Percentiles rank a stretch among this genome's conserved stretches.
phyloP scores from a whole-genome alignment of 2,329 filamentous ascomycete genomes.

The Ceratocystiopsis brevicomis region DNA sequence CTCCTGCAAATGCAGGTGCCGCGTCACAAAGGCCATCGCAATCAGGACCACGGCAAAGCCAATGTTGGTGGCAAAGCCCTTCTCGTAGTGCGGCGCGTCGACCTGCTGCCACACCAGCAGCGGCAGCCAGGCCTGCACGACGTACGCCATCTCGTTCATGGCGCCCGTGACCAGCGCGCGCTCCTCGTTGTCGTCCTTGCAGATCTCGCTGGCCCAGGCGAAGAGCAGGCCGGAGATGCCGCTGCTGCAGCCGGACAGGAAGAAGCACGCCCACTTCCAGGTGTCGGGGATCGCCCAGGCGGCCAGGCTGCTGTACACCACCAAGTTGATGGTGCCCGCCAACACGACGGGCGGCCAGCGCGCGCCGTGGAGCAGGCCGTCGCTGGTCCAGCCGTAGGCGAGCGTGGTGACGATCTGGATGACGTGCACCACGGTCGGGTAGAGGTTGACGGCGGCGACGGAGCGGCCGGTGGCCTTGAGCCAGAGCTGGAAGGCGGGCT shows the following conservation, averaged over 20 bases:
- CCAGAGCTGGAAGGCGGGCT: slow-evolving; percentile 37
- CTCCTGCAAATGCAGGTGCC: slow-evolving; percentile 15
- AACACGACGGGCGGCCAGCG: slow-evolving; percentile 48
- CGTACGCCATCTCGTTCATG: slow-evolving; percentile 54
- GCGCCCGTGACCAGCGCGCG: slow-evolving; percentile 42
- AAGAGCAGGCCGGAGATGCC: slow-evolving; percentile 27
- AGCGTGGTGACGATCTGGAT: slow-evolving; percentile 39
- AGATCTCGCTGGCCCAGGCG: slow-evolving; percentile 32
- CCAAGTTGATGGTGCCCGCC: slow-evolving; percentile 23
- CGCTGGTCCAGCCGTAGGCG: slow-evolving; percentile 47
- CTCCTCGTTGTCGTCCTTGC: slow-evolving; percentile 38
- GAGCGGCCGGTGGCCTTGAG: slow-evolving; percentile 24
- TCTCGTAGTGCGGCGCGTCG: slow-evolving; percentile 39
- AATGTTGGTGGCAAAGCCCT: slow-evolving; percentile 39
- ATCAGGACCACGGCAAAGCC: slow-evolving; percentile 31
- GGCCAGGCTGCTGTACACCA: slow-evolving; percentile 21
- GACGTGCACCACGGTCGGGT: slow-evolving; percentile 38
- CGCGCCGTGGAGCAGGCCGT: slow-evolving; percentile 36
- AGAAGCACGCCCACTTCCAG: slow-evolving; percentile 46
- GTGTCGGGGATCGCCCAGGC: slow-evolving; percentile 27
- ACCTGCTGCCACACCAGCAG: slow-evolving; percentile 46
- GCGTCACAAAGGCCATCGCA: slow-evolving; percentile 28
- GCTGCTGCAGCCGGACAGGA: slow-evolving; percentile 32
- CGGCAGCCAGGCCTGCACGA: slow-evolving; percentile 51
- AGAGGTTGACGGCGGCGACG: slow-evolving; percentile 27